phyloP scores from a whole-genome alignment of 2,329 filamentous ascomycete genomes.

The Beauveria pseudobassiana region DNA sequence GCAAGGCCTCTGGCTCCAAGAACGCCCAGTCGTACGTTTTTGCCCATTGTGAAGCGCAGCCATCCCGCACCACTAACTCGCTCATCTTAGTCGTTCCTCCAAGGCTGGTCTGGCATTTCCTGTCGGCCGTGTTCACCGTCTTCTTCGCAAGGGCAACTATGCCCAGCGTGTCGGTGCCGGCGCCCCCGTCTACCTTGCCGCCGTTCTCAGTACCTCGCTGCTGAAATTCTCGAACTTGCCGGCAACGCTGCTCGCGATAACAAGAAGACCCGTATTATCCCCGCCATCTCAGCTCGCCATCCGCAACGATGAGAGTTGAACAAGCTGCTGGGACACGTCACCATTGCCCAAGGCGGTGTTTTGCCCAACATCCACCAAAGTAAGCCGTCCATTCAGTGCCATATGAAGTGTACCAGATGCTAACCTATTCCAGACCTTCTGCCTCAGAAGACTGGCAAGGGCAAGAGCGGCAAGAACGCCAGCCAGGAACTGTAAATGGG shows the following conservation, averaged over 20 bases:
- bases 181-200: constrained; percentile 94
- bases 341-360: constrained; percentile 94
- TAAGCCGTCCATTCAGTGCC: constrained; percentile 41
- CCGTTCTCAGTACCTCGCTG: constrained; percentile 96
- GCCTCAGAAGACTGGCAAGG: constrained; percentile 86
- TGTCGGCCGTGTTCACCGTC: constrained; percentile 98
- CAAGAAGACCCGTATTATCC: constrained; percentile 99
- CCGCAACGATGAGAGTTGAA: constrained; percentile 99
- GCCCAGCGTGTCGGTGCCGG: constrained; percentile 98
- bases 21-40: constrained; percentile 92
- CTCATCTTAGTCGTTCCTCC: constrained; percentile 71
- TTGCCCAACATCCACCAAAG: constrained; percentile 96
- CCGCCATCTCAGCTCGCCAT: constrained; percentile 99
- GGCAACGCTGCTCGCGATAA: constrained; percentile 98
- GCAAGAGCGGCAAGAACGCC: constrained; percentile 84
- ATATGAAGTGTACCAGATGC: constrained; percentile 22
- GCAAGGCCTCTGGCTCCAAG: constrained; percentile 99
- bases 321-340: constrained; percentile 94
- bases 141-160: constrained; percentile 98
- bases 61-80: neutral
- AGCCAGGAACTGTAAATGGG: constrained; percentile 85
- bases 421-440: constrained; percentile 66
- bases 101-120: constrained; percentile 99
- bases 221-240: constrained; percentile 97
- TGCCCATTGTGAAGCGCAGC: neutral